Evolutionary conservation across 768 basidiomycete species (phyloP), one percentile per base, ranked within the genome.

Genomic region (Auriscalpium microsporum): DNA sequence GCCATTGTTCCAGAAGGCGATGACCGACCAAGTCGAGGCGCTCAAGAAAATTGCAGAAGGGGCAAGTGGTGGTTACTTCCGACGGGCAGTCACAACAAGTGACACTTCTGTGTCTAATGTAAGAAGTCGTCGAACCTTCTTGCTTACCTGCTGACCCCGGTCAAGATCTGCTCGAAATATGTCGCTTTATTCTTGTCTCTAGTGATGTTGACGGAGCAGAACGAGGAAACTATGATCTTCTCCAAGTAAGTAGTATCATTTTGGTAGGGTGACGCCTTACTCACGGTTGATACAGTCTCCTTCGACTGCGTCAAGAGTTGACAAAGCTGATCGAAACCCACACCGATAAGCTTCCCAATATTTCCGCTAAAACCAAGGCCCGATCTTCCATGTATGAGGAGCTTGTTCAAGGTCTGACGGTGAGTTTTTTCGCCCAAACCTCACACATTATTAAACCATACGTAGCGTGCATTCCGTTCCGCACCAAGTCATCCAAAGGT

Each of bases 211-310:
- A 90, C 89, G 3, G 80, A 79, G 40, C 86, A 89, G 57, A 86
- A 83, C 44, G 92, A 96, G 61, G 94, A 96, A 67, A 90, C 90
- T 9, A 96, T 97, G 94, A 88, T 98, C 48, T 96, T 96, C 65
- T 83, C 87, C 21, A 94, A 94, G 95, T 95, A 65, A 61, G 83
- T 66, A 34, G 38, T 45, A 8, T 11, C 2, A 19, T 45, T 17
- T 46, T 17, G 16, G 19, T 44, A 21, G 44, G 35, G 5, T 11
- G n/a, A 9, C 9, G 16, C 45, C 47, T 48, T 35, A 48, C 52
- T 54, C 16, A 58, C 53, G 23, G 9, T 42, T 53, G 53, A 6
- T 50, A 10, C 57, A 98, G 95, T 65, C 74, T 96, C 51, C 73
- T 84, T 13, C 86, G 93, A n/a, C 68, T 97, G 49, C 83, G 94